Evolutionary conservation across 306 rosid species (phyloP), one percentile per base, ranked within the genome.

Genomic region (Urtica urens): DNA sequence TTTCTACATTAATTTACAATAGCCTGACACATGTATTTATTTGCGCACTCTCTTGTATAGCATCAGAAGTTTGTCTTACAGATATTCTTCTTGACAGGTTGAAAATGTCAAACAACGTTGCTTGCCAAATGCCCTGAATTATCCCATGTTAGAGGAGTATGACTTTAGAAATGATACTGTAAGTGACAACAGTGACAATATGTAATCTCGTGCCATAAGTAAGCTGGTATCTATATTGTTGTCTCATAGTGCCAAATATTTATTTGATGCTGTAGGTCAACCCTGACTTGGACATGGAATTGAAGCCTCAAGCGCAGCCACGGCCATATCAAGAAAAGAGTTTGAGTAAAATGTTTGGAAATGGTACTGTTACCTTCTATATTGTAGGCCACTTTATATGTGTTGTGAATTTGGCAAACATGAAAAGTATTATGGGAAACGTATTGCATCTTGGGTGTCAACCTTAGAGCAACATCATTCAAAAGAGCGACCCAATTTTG

Each of bases 291-390:
- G 90, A 90, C 57, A 64, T 90, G 86, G 97, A 90, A 67, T 71
- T 84, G 39, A 90, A 90, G 75, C 95, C 97, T 59, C 93, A 90
- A 53, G 97, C 95, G 44, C 95, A 90, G 61, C 97, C 97, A 39
- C 79, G 95, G 33, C 97, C 97, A 5, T 84, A 90, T 79, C 97
- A 90, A 62, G 97, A 90, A 65, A 90, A 90, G 79, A 90, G 97
- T 54, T 81, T 90, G 54, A 90, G 95, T 64, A 84, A 90, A 81
- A 90, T 90, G 97, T 90, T 90, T 79, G 97, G 97, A 63, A 90
- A 90, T 38, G 95, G 97, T 90, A 74, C 45, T 49, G 17, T n/a
- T 60, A 52, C 18, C 44, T 51, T 54, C 58, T 11, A 54, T 53
- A 42, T 18, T 38, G 41, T 21, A 35, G 48, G 30, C 34, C 27